Base-by-base conservation (phyloP, 257 asterid species). In the Ballota nigra region DNA sequence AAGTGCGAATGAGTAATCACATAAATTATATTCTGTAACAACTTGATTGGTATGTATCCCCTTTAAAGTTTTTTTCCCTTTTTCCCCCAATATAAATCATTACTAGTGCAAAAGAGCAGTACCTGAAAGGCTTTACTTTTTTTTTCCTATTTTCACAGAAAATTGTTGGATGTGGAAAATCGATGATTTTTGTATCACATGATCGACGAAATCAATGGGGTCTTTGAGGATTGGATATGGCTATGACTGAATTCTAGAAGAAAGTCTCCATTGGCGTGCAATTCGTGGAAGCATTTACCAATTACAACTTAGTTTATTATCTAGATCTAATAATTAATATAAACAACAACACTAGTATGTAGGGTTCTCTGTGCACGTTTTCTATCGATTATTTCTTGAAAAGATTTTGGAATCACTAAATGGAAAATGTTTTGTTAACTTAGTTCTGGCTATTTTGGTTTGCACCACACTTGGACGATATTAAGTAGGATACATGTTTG, bases 1-100 rank as follows among this genome's bases (percentile, higher is more conserved):
- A 90, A 90, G 87, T 90, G 97, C 69, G 97, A 90, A 66, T 90
- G 80, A 78, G 20, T 59, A 51, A 12, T 33, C 67, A 15, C 23
- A 40, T 55, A 15, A 53, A 31, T 56, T 40, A 56, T 55, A 69
- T 38, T 41, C 61, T 45, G 55, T n/a, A 22, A 16, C 51, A 61
- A 53, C 40, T 64, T 34, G 33, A 63, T 51, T 20, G 81, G 81
- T 71, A 65, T 45, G 73, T 58, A 16, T 33, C 38, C 26, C 57
- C 47, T 20, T 22, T 7, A 9, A 49, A 47, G 20, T 47, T 15
- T n/a, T 45, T 15, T 45, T 47, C 3, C n/a, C 4, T 15, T n/a
- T 29, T 20, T 38, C 38, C 5, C 38, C 60, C 63, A 20, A 2
- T 61, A 33, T 8, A n/a, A 31, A 10, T 34, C 47, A 3, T 41